Base-by-base conservation (phyloP, 192 early-diverging fungal genomes). In the Coemansia sp. region DNA sequence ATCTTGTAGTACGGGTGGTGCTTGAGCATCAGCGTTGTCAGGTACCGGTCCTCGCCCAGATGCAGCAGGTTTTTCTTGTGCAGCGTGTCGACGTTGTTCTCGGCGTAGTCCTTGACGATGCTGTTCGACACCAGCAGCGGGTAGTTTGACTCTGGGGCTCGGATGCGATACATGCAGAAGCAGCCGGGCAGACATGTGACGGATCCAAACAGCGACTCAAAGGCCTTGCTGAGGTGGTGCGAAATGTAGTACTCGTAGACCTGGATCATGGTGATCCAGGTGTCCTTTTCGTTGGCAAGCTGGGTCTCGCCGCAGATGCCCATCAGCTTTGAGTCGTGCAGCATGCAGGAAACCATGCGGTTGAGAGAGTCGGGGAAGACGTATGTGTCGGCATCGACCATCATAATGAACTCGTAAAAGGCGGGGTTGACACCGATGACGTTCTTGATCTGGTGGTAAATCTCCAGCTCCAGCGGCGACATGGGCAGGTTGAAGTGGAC, bases 91-190 rank as follows among this genome's bases (percentile, higher is more conserved):
- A 99, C 98, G 53, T 82, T 77, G 82, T 97, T 97, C 59, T 95
- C 94, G 6, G 92, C 85, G 64, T 99, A 99, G 33, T 98, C 96
- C 7, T 84, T 75, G 62, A 99, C 91, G 38, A 97, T 85, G 59
- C 85, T 81, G 60, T 92, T 92, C 13, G 92, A 82, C 47, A 95
- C 88, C 37, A 99, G 84, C 42, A 99, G 77, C 33, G 98, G 98
- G 20, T 91, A 85, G 70, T 95, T 94, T 65, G 94, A 91, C 54
- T 88, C 87, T 23, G 96, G 87, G 4, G 95, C 90, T 37, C 92
- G 87, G 42, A 99, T 89, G 52, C 98, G 92, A 73, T 99, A 99
- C 97, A 99, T 99, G 74, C 89, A 95, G 91, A 99, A 99, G 87
- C 98, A 98, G 56, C 96, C 96, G 20, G 96, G 96, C 40, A 99